Evolutionary conservation across 305 asterid genomes (phyloP).

Genomic region (Fraxinus ornus): DNA sequence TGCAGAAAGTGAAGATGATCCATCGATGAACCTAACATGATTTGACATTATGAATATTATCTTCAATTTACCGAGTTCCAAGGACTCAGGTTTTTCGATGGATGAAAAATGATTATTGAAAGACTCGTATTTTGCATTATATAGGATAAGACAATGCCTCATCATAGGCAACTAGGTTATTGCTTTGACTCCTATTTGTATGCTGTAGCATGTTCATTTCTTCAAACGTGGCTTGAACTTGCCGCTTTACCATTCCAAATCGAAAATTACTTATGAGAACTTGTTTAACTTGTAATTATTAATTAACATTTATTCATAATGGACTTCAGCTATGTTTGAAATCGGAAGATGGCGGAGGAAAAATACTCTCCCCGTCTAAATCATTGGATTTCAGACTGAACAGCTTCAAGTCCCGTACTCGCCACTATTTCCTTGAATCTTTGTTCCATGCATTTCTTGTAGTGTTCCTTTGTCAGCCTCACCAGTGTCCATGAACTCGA

Average conservation of each 20-base stretch:
- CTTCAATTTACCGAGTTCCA: background rate
- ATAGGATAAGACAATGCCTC: background rate
- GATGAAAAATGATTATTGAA: background rate
- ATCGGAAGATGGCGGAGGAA: slow-evolving; percentile 67
- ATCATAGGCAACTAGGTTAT: background rate
- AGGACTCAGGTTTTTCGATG: background rate
- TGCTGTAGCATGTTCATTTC: background rate
- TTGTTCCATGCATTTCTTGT: slow-evolving; percentile 70
- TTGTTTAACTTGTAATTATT: background rate
- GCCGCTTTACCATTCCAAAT: background rate
- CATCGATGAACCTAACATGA: slow-evolving; percentile 6
- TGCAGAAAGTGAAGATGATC: slow-evolving; percentile 31
- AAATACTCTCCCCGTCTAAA: slow-evolving; percentile 82
- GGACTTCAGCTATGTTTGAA: slow-evolving; percentile 57
- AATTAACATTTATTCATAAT: slow-evolving; percentile 52
- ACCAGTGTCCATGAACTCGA: slow-evolving; percentile 81
- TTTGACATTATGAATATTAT: slow-evolving; percentile 18
- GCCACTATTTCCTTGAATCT: slow-evolving; percentile 82
- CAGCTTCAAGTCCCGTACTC: slow-evolving; percentile 65
- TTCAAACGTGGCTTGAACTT: background rate
- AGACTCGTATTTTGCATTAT: background rate
- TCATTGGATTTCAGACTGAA: slow-evolving; percentile 48
- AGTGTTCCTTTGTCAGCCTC: slow-evolving; percentile 75
- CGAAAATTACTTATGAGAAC: background rate
- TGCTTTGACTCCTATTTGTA: background rate